Evolutionary conservation across 805 yeast species (phyloP).

Genomic region (Yamadazyma tumulicola): DNA sequence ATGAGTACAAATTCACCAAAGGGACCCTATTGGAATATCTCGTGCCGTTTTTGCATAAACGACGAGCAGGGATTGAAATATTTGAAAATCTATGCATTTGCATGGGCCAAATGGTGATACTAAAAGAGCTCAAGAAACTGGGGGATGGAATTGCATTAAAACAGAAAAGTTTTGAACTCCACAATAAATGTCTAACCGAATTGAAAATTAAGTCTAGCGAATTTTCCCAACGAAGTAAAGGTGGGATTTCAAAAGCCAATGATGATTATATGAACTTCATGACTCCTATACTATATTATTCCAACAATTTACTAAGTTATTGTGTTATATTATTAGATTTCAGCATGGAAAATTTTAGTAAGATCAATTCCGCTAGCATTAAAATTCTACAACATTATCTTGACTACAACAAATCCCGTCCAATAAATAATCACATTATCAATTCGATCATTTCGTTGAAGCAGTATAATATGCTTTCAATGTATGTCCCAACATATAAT

Average conservation of each 20-base stretch:
- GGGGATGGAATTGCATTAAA: slow-evolving; percentile 9
- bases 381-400: slow-evolving; percentile 5
- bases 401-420: slow-evolving; percentile 9
- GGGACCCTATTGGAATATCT: slow-evolving; percentile 12
- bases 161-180: slow-evolving; percentile 13
- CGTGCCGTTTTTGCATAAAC: slow-evolving; percentile 6
- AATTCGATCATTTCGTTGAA: slow-evolving; percentile 5
- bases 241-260: slow-evolving; percentile 2
- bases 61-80: slow-evolving; percentile 6
- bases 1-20: slow-evolving; percentile 12
- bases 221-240: slow-evolving; percentile 3
- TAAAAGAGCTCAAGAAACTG: slow-evolving; percentile 11
- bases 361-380: slow-evolving; percentile 9
- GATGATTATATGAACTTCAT: slow-evolving; percentile 10
- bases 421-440: slow-evolving; percentile 4
- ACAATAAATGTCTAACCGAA: slow-evolving; percentile 10
- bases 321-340: slow-evolving; percentile 11
- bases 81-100: slow-evolving; percentile 14
- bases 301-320: slow-evolving; percentile 12
- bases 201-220: slow-evolving; percentile 6
- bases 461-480: slow-evolving; percentile 15
- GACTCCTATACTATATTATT: slow-evolving; percentile 15
- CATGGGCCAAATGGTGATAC: slow-evolving; percentile 16
- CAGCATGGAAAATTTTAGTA: slow-evolving; percentile 12
- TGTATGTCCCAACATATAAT: slow-evolving; percentile 23